Conservation (phyloP, 2,329 filamentous ascomycete genomes). For the Bimuria novae-zelandiae region DNA sequence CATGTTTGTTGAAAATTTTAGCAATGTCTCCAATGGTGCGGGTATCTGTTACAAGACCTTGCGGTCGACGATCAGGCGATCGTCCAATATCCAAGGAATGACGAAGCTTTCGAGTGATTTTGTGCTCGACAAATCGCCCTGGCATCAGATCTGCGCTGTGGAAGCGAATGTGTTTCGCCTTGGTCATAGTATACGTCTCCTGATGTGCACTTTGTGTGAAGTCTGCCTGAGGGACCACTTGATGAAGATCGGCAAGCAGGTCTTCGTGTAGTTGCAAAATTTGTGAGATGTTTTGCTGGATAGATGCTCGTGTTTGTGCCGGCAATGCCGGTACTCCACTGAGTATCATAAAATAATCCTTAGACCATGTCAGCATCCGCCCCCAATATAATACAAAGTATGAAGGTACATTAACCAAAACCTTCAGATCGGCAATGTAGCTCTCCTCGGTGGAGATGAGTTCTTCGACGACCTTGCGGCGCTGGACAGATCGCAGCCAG, state of each 20-base stretch:
- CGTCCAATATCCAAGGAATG: conserved; percentile 54
- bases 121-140: conserved; percentile 41
- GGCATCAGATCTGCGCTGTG: conserved; percentile 54
- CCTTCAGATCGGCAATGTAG: conserved; percentile 86
- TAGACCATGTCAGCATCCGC: conserved; percentile 10
- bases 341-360: conserved; percentile 61
- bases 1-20: conserved; percentile 58
- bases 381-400: too few relatives aligned
- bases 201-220: conserved; percentile 45
- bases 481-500: conserved; percentile 72
- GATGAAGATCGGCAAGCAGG: conserved; percentile 75
- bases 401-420: conserved; percentile 75
- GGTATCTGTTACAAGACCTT: conserved; percentile 54
- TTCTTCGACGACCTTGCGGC: conserved; percentile 82
- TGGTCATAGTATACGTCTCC: conserved; percentile 37
- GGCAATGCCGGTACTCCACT: conserved; percentile 71
- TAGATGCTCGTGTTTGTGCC: conserved; percentile 68
- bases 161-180: conserved; percentile 53
- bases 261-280: conserved; percentile 84
- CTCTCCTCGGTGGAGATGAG: conserved; percentile 83
- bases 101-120: conserved; percentile 42
- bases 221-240: conserved; percentile 68
- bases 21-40: conserved; percentile 60
- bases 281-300: conserved; percentile 77
- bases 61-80: conserved; percentile 44